Base-by-base conservation (phyloP, 106 monocot genomes). In the Triglochin maritima region DNA sequence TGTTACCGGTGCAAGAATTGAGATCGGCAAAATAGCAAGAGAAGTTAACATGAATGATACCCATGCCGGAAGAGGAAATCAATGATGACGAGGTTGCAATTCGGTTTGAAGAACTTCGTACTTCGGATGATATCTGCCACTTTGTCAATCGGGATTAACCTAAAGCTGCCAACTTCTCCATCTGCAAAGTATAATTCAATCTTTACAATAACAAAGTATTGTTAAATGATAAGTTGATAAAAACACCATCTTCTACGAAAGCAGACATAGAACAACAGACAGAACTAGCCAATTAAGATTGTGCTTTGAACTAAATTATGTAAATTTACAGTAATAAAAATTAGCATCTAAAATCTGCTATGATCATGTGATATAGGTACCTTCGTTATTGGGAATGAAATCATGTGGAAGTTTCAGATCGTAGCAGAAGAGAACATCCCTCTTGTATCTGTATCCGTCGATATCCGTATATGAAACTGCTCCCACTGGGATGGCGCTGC, bases 51-150 rank as follows among this genome's bases (percentile, higher is more conserved):
- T 54, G 47, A 14, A 55, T 46, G 29, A 57, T 87, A 96, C 96
- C 96, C 96, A 69, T 96, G 96, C 44, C 88, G 85, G 66, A 96
- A 82, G 63, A 96, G 86, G 70, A 91, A 96, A 72, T 91, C 96
- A 16, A 88, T 81, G 51, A 96, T 82, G 69, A 91, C 88, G 43
- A 96, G 79, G 16, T 67, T 57, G 49, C 91, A 96, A 72, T 96
- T 96, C 64, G 91, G 91, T 72, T 96, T 96, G 82, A 80, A 96
- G 79, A 85, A 84, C 49, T 84, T 74, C 44, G 88, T 86, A 66
- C 77, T 83, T 48, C 78, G 77, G 46, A 91, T 80, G 4, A 96
- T 86, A 50, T 82, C 88, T 50, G 87, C 91, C 73, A 85, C 88
- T 70, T 86, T 79, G 59, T 68, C 46, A 41, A 84, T 66, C 56